Evolutionary conservation across 345 rosid genomes (phyloP).

Genomic region (Ailanthus altissimus): DNA sequence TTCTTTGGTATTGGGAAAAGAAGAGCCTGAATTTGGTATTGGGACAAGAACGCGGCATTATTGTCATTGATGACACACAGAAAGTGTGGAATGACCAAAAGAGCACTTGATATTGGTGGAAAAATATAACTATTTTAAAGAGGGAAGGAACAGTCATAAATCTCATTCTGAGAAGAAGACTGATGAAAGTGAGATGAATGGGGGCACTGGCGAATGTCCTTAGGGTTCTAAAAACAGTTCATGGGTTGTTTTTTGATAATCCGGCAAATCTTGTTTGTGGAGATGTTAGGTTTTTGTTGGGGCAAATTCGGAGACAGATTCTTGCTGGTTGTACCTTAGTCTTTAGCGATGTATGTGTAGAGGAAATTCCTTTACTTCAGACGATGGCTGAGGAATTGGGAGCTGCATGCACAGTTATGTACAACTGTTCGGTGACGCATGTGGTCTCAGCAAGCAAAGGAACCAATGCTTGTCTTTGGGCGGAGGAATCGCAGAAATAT

Average conservation of each 20-base stretch:
- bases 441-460: neutral
- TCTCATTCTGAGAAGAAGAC: neutral
- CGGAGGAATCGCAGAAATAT: neutral
- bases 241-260: slow-evolving; percentile 7
- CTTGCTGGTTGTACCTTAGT: slow-evolving; percentile 8
- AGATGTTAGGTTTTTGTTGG: slow-evolving; percentile 16
- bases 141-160: neutral
- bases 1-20: too few species aligned
- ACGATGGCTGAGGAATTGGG: neutral
- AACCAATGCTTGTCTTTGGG: neutral
- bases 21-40: slow-evolving; percentile 22
- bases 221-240: neutral
- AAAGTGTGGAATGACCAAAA: neutral
- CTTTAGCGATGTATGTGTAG: neutral
- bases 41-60: neutral
- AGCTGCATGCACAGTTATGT: neutral
- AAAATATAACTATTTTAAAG: neutral
- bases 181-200: slow-evolving; percentile 20
- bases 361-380: neutral
- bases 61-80: slow-evolving; percentile 21
- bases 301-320: neutral
- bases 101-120: slow-evolving; percentile 12
- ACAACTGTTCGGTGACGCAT: slow-evolving; percentile 11
- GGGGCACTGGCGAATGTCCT: neutral
- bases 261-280: neutral